Conservation (phyloP, 495 filamentous ascomycete genomes). For the Letharia lupina region DNA sequence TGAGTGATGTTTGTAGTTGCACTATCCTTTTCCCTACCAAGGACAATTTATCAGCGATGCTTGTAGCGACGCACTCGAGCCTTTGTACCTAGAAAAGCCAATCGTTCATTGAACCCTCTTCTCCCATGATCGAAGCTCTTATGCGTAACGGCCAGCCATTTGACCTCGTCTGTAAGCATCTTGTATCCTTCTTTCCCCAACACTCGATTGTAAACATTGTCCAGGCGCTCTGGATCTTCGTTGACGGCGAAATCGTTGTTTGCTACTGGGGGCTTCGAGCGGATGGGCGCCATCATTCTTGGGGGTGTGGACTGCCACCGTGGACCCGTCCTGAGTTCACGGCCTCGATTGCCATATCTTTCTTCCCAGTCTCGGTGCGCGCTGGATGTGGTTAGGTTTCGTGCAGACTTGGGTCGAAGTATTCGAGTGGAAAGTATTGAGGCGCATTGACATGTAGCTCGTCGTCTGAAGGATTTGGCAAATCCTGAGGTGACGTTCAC, state of each 20-base stretch:
- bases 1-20: slow-evolving; percentile 65
- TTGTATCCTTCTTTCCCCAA: slow-evolving; percentile 61
- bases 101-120: slow-evolving; percentile 85
- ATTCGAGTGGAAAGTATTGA: background rate
- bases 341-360: slow-evolving; percentile 26
- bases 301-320: slow-evolving; percentile 79
- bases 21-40: slow-evolving; percentile 69
- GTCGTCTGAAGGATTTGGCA: background rate
- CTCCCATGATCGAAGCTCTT: slow-evolving; percentile 97
- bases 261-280: slow-evolving; percentile 37
- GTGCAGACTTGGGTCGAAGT: background rate
- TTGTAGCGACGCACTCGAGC: no score
- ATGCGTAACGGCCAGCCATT: slow-evolving; percentile 96
- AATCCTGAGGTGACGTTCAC: background rate
- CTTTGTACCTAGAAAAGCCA: slow-evolving; percentile 73
- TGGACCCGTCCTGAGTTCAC: slow-evolving; percentile 43
- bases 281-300: slow-evolving; percentile 66
- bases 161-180: slow-evolving; percentile 77
- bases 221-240: slow-evolving; percentile 58
- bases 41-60: background rate
- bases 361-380: slow-evolving; percentile 3
- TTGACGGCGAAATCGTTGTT: slow-evolving; percentile 57
- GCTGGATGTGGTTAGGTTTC: slow-evolving; percentile 13
- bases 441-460: slow-evolving; percentile 12
- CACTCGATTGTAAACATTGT: slow-evolving; percentile 63